These are phyloP conservation scores for Talaromyces islandicus DNA, from an alignment of 2,329 filamentous ascomycete genomes.

Conservation along the genomic window DNA sequence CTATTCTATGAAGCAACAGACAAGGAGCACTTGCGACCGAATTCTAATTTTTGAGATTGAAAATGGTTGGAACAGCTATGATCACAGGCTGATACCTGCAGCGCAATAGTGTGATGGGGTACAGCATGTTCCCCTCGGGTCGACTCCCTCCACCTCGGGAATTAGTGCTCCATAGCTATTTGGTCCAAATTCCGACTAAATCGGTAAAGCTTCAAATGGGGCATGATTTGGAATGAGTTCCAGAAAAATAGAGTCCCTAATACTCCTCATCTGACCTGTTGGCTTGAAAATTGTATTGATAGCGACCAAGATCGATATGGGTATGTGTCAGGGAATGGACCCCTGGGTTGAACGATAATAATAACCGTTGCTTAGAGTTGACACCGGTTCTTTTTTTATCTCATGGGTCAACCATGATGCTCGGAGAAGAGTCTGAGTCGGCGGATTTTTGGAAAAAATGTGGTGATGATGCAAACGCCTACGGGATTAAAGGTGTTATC, in stretches of 20 bases:
- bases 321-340: not conserved
- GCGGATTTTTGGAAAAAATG: slow-evolving; percentile 61
- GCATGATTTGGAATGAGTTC: not conserved
- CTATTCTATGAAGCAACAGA: not conserved
- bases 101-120: not conserved
- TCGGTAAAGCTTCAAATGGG: not conserved
- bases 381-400: slow-evolving; percentile 63
- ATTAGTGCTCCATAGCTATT: not conserved
- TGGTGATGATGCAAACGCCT: slow-evolving; percentile 56
- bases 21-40: not conserved
- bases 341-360: not conserved
- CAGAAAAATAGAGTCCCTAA: not conserved
- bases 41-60: not conserved
- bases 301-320: not conserved
- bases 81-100: not conserved
- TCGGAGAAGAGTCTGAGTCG: slow-evolving; percentile 57
- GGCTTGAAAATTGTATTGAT: not conserved
- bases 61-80: not conserved
- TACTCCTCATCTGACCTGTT: not conserved
- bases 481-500: slow-evolving; percentile 56
- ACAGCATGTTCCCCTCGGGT: not conserved
- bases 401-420: slow-evolving; percentile 67
- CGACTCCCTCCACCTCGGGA: not conserved
- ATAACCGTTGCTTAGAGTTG: not conserved
- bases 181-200: not conserved